Conservation (phyloP, 768 basidiomycete genomes). For the Mycena vulgaris region DNA sequence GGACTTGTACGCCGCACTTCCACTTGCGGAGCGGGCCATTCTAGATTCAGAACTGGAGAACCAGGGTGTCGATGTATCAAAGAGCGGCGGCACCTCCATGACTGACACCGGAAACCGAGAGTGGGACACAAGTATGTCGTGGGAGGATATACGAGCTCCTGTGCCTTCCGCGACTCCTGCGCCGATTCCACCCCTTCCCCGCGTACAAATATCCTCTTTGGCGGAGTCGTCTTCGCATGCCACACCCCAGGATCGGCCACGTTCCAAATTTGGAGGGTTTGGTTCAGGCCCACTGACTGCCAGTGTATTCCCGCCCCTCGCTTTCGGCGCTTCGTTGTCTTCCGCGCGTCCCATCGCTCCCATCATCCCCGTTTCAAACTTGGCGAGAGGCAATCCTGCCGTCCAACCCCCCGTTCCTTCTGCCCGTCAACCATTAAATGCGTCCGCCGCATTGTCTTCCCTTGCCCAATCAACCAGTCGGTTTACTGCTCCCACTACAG, state of each 20-base stretch:
- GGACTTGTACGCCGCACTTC: slow-evolving; percentile 76
- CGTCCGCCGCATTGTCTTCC: slow-evolving; percentile 35
- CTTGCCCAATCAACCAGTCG: slow-evolving; percentile 36
- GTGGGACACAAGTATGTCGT: slow-evolving; percentile 50
- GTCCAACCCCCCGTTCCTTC: slow-evolving; percentile 11
- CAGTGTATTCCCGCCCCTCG: slow-evolving; percentile 32
- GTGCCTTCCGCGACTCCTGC: slow-evolving; percentile 37
- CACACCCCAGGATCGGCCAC: not conserved
- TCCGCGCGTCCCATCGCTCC: slow-evolving; percentile 19
- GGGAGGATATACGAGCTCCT: slow-evolving; percentile 69
- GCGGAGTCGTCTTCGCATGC: not conserved
- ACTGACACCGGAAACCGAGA: slow-evolving; percentile 29
- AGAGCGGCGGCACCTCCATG: slow-evolving; percentile 15
- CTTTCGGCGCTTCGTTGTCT: slow-evolving; percentile 25
- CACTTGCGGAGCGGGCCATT: slow-evolving; percentile 73
- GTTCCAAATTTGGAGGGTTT: slow-evolving; percentile 33
- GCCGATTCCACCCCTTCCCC: slow-evolving; percentile 49
- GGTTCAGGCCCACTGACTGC: slow-evolving; percentile 2
- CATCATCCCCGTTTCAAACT: slow-evolving; percentile 21
- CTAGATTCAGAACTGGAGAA: slow-evolving; percentile 73
- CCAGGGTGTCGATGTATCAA: slow-evolving; percentile 27
- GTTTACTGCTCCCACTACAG: slow-evolving; percentile 53
- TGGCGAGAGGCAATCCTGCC: slow-evolving; percentile 27
- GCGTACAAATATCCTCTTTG: slow-evolving; percentile 18
- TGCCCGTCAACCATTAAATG: slow-evolving; percentile 17